phyloP scores from a whole-genome alignment of 31 red algal genomes.

The Porphyra umbilicalis region DNA sequence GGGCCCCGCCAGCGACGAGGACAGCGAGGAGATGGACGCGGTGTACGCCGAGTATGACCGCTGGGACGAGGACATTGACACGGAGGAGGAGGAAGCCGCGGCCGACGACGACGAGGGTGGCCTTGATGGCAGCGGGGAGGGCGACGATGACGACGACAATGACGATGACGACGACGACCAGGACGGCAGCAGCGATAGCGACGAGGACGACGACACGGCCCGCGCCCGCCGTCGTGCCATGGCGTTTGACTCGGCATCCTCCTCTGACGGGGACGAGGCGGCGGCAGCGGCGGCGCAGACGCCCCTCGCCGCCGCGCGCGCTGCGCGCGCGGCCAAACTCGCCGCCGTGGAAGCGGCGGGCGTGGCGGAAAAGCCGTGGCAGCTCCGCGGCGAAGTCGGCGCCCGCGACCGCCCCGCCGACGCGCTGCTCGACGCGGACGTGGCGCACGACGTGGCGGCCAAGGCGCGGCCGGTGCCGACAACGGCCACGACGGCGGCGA shows the following conservation, averaged over 20 bases:
- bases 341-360: slow-evolving; percentile 45
- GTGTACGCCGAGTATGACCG: too few relatives aligned
- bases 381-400: slow-evolving; percentile 51
- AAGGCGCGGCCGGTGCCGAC: slow-evolving; percentile 9
- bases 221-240: neutral
- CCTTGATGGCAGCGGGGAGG: neutral
- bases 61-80: too few relatives aligned
- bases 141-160: neutral
- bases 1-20: neutral
- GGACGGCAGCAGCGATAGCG: neutral
- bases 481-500: slow-evolving; percentile 20
- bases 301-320: neutral
- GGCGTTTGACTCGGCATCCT: neutral
- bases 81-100: too few relatives aligned
- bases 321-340: slow-evolving; percentile 3
- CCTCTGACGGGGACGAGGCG: neutral
- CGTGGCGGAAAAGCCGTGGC: slow-evolving; percentile 58
- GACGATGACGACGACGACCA: neutral
- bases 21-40: neutral
- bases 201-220: neutral
- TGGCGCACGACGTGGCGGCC: slow-evolving; percentile 50
- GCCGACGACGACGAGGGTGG: neutral
- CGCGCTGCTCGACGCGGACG: slow-evolving; percentile 53
- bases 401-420: slow-evolving; percentile 44
- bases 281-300: neutral